Evolutionary conservation across 345 rosid species (phyloP).

Genomic region (Dipteronia dyeriana): DNA sequence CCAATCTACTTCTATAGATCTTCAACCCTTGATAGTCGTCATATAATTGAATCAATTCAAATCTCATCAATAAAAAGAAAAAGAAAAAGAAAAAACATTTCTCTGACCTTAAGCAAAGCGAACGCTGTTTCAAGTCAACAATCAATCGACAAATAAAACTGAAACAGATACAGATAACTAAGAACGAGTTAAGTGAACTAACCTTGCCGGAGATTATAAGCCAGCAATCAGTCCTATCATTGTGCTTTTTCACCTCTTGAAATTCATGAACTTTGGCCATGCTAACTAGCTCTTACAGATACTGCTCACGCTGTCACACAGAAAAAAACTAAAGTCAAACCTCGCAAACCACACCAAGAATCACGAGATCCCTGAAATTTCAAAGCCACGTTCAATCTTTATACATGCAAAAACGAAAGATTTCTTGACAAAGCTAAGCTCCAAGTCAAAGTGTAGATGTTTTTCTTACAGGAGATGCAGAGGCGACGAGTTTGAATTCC

Average conservation of each 20-base stretch:
- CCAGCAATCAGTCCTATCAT: constrained; percentile 60
- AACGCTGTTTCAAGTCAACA: neutral
- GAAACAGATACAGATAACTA: neutral
- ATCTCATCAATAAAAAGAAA: neutral
- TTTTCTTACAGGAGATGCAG: neutral
- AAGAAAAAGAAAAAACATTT: too few species aligned
- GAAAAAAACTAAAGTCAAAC: neutral
- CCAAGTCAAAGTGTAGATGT: neutral
- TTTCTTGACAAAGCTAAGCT: neutral
- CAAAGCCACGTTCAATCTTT: neutral
- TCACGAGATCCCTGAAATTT: neutral
- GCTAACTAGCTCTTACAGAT: constrained; percentile 27
- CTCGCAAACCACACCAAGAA: neutral
- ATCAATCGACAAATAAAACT: neutral
- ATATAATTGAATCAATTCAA: neutral
- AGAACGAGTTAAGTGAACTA: constrained; percentile 3
- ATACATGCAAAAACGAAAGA: too few species aligned
- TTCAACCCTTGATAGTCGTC: neutral
- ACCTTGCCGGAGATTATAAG: constrained; percentile 75
- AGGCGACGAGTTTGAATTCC: neutral
- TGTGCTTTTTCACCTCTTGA: constrained; percentile 57
- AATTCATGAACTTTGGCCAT: constrained; percentile 38
- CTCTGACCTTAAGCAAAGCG: too few species aligned
- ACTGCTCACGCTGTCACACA: neutral
- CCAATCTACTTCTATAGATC: neutral